These are phyloP conservation scores for Pichia gijzeniarum DNA, from an alignment of 805 yeast species.

Conservation along the genomic window DNA sequence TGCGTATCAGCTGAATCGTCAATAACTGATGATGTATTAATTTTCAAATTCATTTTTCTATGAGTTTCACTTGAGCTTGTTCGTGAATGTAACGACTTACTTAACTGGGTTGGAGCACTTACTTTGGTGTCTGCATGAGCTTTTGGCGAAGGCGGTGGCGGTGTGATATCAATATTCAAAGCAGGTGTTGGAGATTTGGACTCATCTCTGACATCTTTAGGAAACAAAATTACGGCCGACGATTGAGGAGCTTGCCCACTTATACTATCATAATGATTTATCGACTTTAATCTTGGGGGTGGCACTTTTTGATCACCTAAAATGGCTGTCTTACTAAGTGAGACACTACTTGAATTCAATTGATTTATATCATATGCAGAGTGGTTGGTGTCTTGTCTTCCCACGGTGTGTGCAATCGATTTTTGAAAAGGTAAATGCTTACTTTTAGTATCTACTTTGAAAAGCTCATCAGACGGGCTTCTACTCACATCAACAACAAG, in stretches of 20 bases:
- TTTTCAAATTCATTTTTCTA: constrained; percentile 4
- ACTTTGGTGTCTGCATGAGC: not conserved
- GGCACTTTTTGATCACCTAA: constrained; percentile 27
- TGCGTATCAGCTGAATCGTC: not conserved
- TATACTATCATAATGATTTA: constrained; percentile 7
- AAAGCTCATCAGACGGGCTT: constrained; percentile 24
- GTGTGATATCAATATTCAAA: not conserved
- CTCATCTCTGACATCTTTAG: constrained; percentile 31
- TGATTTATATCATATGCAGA: constrained; percentile 2
- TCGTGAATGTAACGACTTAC: not conserved
- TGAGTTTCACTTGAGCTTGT: not conserved
- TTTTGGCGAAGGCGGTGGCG: constrained; percentile 11
- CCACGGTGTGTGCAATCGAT: not conserved
- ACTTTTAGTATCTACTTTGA: constrained; percentile 4
- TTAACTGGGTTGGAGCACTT: not conserved
- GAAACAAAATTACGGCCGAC: constrained; percentile 45
- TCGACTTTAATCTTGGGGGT: constrained; percentile 23
- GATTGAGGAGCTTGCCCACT: constrained; percentile 17
- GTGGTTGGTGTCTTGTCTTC: not conserved
- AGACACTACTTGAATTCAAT: not conserved
- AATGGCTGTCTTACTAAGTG: constrained; percentile 21
- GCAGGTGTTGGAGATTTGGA: constrained; percentile 16
- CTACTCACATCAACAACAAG: constrained; percentile 42
- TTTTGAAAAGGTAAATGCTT: not conserved
- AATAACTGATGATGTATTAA: not conserved